Percentiles rank a stretch among this genome's conserved stretches.
Conservation (phyloP, 345 rosid genomes). For the Hibiscus trionum region DNA sequence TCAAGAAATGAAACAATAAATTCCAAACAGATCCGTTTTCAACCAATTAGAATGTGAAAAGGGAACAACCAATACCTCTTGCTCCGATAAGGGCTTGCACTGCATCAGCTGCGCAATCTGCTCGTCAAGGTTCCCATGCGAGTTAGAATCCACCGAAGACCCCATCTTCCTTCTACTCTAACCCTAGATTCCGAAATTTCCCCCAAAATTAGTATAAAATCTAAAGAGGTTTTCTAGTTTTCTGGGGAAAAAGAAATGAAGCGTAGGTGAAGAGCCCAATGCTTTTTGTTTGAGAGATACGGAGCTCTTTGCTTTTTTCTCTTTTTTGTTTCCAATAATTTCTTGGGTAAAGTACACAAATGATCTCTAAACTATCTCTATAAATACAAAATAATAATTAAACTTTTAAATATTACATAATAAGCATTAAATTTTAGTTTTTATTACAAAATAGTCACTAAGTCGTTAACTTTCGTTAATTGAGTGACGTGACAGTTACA, state of each 20-base stretch:
- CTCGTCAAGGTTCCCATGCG: conserved; percentile 46
- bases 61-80: conserved; percentile 23
- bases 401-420: no score
- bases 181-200: neutral
- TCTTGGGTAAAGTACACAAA: no score
- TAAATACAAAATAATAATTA: no score
- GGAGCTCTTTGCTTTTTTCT: neutral
- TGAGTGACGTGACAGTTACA: no score
- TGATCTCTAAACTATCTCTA: no score
- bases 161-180: conserved; percentile 20
- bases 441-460: no score
- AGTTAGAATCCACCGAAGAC: conserved; percentile 31
- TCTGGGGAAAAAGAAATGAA: neutral
- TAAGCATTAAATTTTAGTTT: no score
- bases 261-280: neutral
- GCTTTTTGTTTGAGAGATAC: neutral
- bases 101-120: conserved; percentile 54
- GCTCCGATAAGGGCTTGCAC: conserved; percentile 57
- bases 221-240: neutral
- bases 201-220: neutral
- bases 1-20: conserved; percentile 1
- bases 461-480: no score
- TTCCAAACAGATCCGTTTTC: neutral
- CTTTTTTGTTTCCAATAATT: no score
- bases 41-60: neutral